These are phyloP conservation scores for Hypholoma sublateritium DNA, from an alignment of 768 basidiomycete genomes.

Conservation along the genomic window DNA sequence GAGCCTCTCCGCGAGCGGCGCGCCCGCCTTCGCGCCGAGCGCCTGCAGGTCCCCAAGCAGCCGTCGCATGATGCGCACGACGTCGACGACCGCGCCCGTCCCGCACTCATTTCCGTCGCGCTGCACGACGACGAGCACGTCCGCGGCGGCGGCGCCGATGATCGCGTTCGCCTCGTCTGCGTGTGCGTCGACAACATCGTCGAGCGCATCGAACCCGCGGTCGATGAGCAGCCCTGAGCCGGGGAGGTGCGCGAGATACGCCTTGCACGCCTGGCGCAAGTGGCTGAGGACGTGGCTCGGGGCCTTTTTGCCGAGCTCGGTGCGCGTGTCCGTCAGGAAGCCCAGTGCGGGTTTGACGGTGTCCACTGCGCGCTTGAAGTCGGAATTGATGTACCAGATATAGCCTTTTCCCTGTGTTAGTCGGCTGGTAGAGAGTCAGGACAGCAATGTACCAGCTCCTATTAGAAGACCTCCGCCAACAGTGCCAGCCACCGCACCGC, in stretches of 20 bases:
- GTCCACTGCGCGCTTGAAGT: constrained; percentile 35
- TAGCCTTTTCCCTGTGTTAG: constrained; percentile 27
- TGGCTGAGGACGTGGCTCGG: constrained; percentile 32
- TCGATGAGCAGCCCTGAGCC: constrained; percentile 38
- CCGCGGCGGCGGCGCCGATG: constrained; percentile 32
- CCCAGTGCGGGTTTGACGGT: constrained; percentile 26
- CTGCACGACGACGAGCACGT: constrained; percentile 25
- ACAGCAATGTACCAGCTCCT: constrained; percentile 11
- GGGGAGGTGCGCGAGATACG: constrained; percentile 39
- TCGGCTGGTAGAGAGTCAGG: not conserved
- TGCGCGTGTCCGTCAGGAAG: constrained; percentile 10
- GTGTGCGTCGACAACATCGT: constrained; percentile 35
- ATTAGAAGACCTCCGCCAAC: constrained; percentile 7
- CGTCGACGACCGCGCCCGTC: constrained; percentile 5
- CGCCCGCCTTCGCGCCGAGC: constrained; percentile 9
- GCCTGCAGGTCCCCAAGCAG: constrained; percentile 8
- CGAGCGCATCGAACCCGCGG: constrained; percentile 41
- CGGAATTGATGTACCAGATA: constrained; percentile 40
- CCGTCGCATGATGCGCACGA: constrained; percentile 9
- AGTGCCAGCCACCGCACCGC: constrained; percentile 4
- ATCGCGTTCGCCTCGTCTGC: constrained; percentile 38
- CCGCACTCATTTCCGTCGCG: constrained; percentile 14
- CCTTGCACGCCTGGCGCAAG: constrained; percentile 40
- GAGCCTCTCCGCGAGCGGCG: constrained; percentile 7
- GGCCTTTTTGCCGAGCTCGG: constrained; percentile 22